Evolutionary conservation across 2,329 filamentous ascomycete genomes (phyloP).

Genomic region (Penicillium sp.): DNA sequence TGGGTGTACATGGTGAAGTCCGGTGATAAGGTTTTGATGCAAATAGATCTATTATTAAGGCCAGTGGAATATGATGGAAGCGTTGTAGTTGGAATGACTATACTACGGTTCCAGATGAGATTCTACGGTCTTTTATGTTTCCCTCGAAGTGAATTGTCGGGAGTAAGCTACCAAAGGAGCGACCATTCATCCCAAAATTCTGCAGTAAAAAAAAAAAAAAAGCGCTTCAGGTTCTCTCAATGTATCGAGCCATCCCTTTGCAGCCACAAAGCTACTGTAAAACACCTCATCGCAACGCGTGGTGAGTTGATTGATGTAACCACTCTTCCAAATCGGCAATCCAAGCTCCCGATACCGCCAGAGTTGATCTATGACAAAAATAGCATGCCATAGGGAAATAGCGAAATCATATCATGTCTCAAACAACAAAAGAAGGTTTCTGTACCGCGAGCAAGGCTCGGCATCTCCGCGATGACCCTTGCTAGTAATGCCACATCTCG

Average conservation of each 20-base stretch:
- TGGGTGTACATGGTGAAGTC: not conserved
- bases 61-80: not conserved
- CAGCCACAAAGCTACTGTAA: not conserved
- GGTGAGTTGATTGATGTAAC: conserved; percentile 1
- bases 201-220: no score
- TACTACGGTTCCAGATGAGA: not conserved
- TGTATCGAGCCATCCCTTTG: not conserved
- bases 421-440: not conserved
- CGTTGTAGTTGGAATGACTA: not conserved
- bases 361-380: not conserved
- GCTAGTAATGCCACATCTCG: conserved; percentile 1
- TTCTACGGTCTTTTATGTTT: not conserved
- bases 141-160: not conserved
- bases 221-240: no score
- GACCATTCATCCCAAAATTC: not conserved
- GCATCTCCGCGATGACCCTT: not conserved
- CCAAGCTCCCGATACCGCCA: not conserved
- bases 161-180: not conserved
- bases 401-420: not conserved
- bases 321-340: not conserved
- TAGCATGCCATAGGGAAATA: not conserved
- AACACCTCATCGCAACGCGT: not conserved
- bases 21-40: not conserved
- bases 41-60: no score
- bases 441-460: not conserved